A percentile compares a stretch with the other conserved stretches of the same genome.
Evolutionary conservation across 2,329 filamentous ascomycete genomes (phyloP).

Genomic region (Epichloe typhina): DNA sequence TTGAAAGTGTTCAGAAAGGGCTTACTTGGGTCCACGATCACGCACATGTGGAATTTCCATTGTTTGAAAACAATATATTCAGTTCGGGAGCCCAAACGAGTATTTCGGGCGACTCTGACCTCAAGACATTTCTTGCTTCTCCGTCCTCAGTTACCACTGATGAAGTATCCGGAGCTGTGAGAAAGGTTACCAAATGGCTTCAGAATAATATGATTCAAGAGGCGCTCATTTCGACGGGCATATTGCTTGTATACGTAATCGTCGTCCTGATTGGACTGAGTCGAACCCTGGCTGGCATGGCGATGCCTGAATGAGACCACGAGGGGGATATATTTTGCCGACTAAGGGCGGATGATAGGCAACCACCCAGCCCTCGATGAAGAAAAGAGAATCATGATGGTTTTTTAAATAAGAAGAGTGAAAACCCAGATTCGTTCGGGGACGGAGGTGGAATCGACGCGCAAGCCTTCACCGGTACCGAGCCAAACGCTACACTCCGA

Average conservation of each 20-base stretch:
- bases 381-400: not conserved
- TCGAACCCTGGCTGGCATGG: conserved; percentile 50
- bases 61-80: conserved; percentile 69
- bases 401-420: not conserved
- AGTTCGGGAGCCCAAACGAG: conserved; percentile 59
- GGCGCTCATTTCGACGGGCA: conserved; percentile 61
- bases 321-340: not conserved
- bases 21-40: conserved; percentile 90
- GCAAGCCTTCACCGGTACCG: not conserved
- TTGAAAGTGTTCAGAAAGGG: conserved; percentile 70
- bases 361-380: conserved; percentile 5
- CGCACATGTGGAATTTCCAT: conserved; percentile 69
- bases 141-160: conserved; percentile 62
- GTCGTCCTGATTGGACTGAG: conserved; percentile 62
- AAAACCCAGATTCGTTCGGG: not conserved
- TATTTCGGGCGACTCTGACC: conserved; percentile 42
- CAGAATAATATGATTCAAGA: conserved; percentile 58
- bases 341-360: conserved; percentile 24
- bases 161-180: conserved; percentile 66
- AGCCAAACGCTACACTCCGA: not conserved
- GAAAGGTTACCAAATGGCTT: conserved; percentile 55
- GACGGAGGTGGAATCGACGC: not conserved
- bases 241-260: conserved; percentile 67
- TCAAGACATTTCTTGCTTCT: conserved; percentile 63
- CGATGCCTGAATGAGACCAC: conserved; percentile 38